Conservation (phyloP, 2,329 filamentous ascomycete genomes). For the Exophiala oligosperma region DNA sequence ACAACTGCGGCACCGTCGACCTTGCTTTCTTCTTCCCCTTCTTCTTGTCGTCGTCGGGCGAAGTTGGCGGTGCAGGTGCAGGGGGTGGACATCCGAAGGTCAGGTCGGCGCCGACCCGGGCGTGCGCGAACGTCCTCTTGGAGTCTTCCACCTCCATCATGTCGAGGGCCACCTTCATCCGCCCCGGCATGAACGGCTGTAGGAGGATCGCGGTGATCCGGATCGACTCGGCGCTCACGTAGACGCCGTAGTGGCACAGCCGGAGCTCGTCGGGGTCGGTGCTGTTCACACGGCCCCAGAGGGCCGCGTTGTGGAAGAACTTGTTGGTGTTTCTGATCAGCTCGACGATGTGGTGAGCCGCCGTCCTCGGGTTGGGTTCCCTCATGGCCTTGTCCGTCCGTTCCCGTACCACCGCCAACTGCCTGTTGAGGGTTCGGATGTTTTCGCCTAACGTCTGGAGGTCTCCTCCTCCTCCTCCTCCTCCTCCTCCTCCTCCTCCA, state of each 20-base stretch:
- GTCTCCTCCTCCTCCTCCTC: slow-evolving; percentile 29
- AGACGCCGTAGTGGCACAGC: slow-evolving; percentile 64
- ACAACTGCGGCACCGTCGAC: slow-evolving; percentile 1
- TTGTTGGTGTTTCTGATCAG: slow-evolving; percentile 66
- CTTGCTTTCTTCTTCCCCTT: slow-evolving; percentile 27
- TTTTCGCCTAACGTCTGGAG: slow-evolving; percentile 26
- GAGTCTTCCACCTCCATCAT: slow-evolving; percentile 68
- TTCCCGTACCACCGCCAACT: slow-evolving; percentile 6
- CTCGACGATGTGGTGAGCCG: slow-evolving; percentile 65
- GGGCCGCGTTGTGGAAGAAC: slow-evolving; percentile 63
- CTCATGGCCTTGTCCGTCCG: slow-evolving; percentile 14
- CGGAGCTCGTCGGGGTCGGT: slow-evolving; percentile 32
- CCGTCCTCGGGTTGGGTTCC: slow-evolving; percentile 61
- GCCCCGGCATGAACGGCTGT: slow-evolving; percentile 86
- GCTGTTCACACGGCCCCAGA: slow-evolving; percentile 62
- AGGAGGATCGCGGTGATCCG: slow-evolving; percentile 80
- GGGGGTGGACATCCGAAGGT: slow-evolving; percentile 62
- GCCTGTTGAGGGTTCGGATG: slow-evolving; percentile 2
- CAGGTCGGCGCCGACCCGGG: slow-evolving; percentile 63
- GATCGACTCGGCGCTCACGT: slow-evolving; percentile 70
- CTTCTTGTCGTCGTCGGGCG: slow-evolving; percentile 33
- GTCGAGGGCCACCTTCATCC: slow-evolving; percentile 71
- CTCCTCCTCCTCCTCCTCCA: too few species aligned
- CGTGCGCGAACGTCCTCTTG: slow-evolving; percentile 63
- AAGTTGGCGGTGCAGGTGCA: slow-evolving; percentile 39